Percentiles rank a stretch among this genome's conserved stretches.
These are phyloP conservation scores for Pseudevernia furfuracea DNA, from an alignment of 495 filamentous ascomycete species.

Conservation along the genomic window DNA sequence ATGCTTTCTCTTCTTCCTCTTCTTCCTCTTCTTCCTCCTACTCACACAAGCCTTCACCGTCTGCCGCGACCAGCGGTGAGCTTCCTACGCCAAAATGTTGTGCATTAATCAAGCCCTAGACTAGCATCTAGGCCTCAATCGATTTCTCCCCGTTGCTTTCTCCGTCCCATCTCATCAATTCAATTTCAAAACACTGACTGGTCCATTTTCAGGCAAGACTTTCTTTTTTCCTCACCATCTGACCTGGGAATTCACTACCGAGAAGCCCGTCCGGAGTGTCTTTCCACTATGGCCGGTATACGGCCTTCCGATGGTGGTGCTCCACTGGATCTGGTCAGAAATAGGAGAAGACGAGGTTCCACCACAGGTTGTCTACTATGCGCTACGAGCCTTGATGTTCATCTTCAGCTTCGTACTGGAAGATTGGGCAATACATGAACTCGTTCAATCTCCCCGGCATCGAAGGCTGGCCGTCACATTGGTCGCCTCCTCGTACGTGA, in stretches of 20 bases:
- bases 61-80: constrained; percentile 4
- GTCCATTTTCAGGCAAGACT: constrained; percentile 57
- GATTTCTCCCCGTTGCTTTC: neutral
- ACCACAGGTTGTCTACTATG: constrained; percentile 74
- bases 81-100: constrained; percentile 7
- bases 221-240: constrained; percentile 76
- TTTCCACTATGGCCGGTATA: constrained; percentile 95
- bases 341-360: constrained; percentile 42
- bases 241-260: constrained; percentile 93
- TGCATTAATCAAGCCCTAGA: neutral
- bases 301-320: constrained; percentile 80
- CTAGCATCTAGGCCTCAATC: neutral
- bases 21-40: neutral
- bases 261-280: constrained; percentile 79
- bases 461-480: constrained; percentile 66
- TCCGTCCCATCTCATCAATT: neutral
- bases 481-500: constrained; percentile 92
- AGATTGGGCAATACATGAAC: constrained; percentile 93
- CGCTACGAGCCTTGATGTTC: constrained; percentile 81
- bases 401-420: constrained; percentile 88
- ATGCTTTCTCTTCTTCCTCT: neutral
- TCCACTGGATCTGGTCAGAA: constrained; percentile 78
- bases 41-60: neutral
- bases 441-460: constrained; percentile 66
- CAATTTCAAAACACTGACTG: neutral